Conservation (phyloP, 2,329 filamentous ascomycete species). For the Fusarium nodosum region DNA sequence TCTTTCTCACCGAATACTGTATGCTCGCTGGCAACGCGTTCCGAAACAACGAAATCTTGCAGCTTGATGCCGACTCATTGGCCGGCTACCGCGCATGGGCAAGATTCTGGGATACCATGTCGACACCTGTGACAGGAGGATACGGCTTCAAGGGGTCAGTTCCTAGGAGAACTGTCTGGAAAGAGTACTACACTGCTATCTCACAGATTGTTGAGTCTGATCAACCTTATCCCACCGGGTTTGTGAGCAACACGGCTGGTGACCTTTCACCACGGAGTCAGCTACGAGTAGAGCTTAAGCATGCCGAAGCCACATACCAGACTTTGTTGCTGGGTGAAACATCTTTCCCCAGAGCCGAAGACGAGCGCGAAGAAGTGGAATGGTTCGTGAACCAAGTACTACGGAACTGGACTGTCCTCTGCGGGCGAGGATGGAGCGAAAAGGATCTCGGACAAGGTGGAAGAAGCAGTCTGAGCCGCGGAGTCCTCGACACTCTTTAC, state of each 20-base stretch:
- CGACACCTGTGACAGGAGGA: slow-evolving; percentile 64
- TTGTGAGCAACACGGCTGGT: slow-evolving; percentile 57
- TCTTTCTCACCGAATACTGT: slow-evolving; percentile 80
- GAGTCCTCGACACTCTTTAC: slow-evolving; percentile 89
- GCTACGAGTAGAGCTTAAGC: slow-evolving; percentile 82
- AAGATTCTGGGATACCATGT: slow-evolving; percentile 73
- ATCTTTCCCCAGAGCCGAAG: slow-evolving; percentile 85
- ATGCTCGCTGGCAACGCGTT: slow-evolving; percentile 74
- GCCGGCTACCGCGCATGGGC: slow-evolving; percentile 76
- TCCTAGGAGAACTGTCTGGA: slow-evolving; percentile 80
- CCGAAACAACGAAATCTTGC: slow-evolving; percentile 63
- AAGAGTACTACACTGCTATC: slow-evolving; percentile 83
- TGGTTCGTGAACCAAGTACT: slow-evolving; percentile 83
- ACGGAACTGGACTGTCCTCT: slow-evolving; percentile 86
- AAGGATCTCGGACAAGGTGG: slow-evolving; percentile 85
- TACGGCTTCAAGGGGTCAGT: slow-evolving; percentile 71
- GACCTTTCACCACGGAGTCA: slow-evolving; percentile 71
- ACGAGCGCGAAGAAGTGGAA: slow-evolving; percentile 84
- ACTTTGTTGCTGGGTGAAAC: slow-evolving; percentile 81
- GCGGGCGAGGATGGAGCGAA: slow-evolving; percentile 83
- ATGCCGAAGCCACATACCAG: slow-evolving; percentile 84
- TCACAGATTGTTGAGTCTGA: slow-evolving; percentile 80
- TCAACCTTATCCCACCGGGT: slow-evolving; percentile 69
- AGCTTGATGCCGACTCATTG: slow-evolving; percentile 67
- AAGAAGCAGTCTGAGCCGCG: slow-evolving; percentile 79